Evolutionary conservation across 257 asterid species (phyloP), one percentile per base, ranked within the genome.

Genomic region (Verbena officinalis): DNA sequence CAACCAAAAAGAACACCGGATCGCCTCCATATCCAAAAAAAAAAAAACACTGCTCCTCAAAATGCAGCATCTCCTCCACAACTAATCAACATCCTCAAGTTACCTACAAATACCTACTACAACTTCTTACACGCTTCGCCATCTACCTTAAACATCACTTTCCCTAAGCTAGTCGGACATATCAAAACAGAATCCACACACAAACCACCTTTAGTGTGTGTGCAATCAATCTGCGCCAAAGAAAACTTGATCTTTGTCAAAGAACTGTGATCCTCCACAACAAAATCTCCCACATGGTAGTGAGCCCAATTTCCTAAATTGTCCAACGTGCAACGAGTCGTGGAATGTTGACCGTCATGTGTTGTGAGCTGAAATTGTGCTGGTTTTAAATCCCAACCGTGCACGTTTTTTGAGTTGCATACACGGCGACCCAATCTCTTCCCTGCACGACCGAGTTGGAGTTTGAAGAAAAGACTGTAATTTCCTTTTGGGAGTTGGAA

Each of bases 121-220:
- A 49, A 46, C 30, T 55, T 77, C 52, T 59, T 74, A 74, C 72
- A 50, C 1, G 58, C 64, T 61, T 71, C 73, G 33, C 65, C 73
- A 50, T 69, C 81, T 24, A 72, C 56, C 40, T 45, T 38, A 38
- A 71, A 21, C 75, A 75, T 6, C 62, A 64, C 77, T 71, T 79
- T 77, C 5, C 85, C 87, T 78, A 83, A 54, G 58, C 77, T 76
- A 70, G 22, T 46, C 3, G 96, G 98, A 56, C 86, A 81, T 45
- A 91, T 73, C 27, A 88, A 58, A 68, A 84, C 94, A 12, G 90
- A 88, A 71, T 91, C 98, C 53, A 88, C 84, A 52, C 89, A 83
- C 12, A 90, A 78, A 24, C 97, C 97, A 53, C 97, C 93, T 82
- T 90, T 90, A 24, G 82, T 90, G 51, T 90, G 97, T 1, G 97